phyloP scores from a whole-genome alignment of 768 basidiomycete species.

The Pilatotrama ljubarskyi region DNA sequence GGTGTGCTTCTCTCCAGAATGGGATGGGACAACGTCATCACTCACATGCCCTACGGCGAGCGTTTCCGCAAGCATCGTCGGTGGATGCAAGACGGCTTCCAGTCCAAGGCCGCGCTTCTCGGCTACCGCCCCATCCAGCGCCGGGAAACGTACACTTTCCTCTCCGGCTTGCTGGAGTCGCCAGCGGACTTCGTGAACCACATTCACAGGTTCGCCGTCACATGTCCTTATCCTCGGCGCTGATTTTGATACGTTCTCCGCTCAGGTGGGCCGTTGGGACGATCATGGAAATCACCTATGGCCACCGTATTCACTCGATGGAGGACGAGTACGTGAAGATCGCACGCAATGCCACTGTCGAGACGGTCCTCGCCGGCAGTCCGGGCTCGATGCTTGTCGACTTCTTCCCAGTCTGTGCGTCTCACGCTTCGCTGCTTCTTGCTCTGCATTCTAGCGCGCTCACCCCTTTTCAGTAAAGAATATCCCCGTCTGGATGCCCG shows the following conservation, averaged over 20 bases:
- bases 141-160: constrained; percentile 29
- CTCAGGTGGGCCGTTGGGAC: constrained; percentile 32
- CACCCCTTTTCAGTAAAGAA: constrained; percentile 20
- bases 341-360: constrained; percentile 28
- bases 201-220: constrained; percentile 26
- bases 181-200: constrained; percentile 31
- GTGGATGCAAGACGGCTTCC: constrained; percentile 31
- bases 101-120: constrained; percentile 14
- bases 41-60: constrained; percentile 27
- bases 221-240: neutral
- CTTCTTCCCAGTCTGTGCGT: constrained; percentile 35
- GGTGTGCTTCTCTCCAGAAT: constrained; percentile 18
- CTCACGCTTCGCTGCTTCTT: neutral
- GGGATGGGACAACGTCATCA: constrained; percentile 21
- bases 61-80: constrained; percentile 32
- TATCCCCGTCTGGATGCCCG: constrained; percentile 27
- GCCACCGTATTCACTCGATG: constrained; percentile 30
- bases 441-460: neutral
- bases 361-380: constrained; percentile 26
- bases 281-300: constrained; percentile 36
- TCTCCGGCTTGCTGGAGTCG: constrained; percentile 27
- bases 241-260: neutral
- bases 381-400: constrained; percentile 35
- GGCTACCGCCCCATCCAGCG: constrained; percentile 28
- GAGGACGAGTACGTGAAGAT: constrained; percentile 33